A percentile compares a stretch with the other conserved stretches of the same genome.
phyloP scores from a whole-genome alignment of 1,284 basidiomycete species.

The Austropuccinia psidii region DNA sequence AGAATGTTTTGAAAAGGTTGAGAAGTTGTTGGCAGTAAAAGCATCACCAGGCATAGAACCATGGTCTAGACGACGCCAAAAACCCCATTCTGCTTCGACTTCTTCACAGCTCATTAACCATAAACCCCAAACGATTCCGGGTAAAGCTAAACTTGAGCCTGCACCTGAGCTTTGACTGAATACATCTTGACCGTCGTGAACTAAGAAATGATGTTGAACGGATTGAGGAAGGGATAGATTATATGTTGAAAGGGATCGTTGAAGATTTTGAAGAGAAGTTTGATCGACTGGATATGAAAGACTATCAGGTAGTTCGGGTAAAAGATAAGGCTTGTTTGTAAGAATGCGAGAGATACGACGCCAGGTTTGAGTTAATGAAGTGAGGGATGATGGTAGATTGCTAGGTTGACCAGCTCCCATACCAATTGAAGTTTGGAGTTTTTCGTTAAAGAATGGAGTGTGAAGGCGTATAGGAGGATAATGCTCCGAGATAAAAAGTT shows the following conservation, averaged over 20 bases:
- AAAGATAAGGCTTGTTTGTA: background rate
- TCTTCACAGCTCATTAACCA: slow-evolving; percentile 62
- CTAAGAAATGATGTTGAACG: slow-evolving; percentile 42
- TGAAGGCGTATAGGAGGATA: slow-evolving; percentile 20
- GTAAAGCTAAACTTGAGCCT: slow-evolving; percentile 29
- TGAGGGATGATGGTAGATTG: background rate
- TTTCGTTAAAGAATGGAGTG: slow-evolving; percentile 32
- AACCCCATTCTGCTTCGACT: slow-evolving; percentile 82
- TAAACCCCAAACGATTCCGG: slow-evolving; percentile 44
- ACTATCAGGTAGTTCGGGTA: slow-evolving; percentile 11
- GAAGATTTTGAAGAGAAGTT: background rate
- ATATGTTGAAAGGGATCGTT: background rate
- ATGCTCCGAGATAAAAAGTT: slow-evolving; percentile 31
- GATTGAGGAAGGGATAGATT: slow-evolving; percentile 39
- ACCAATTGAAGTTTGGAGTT: slow-evolving; percentile 11
- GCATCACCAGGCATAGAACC: slow-evolving; percentile 50
- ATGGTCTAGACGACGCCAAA: slow-evolving; percentile 83
- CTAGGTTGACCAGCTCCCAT: slow-evolving; percentile 24
- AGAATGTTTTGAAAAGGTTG: slow-evolving; percentile 35
- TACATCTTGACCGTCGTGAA: slow-evolving; percentile 45
- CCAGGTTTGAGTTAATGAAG: background rate
- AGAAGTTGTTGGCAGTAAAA: slow-evolving; percentile 30
- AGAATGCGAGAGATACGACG: slow-evolving; percentile 7
- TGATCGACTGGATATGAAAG: slow-evolving; percentile 27
- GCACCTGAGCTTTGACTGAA: slow-evolving; percentile 37